Base-by-base conservation (phyloP, 495 filamentous ascomycete genomes). In the Tuber indicum region DNA sequence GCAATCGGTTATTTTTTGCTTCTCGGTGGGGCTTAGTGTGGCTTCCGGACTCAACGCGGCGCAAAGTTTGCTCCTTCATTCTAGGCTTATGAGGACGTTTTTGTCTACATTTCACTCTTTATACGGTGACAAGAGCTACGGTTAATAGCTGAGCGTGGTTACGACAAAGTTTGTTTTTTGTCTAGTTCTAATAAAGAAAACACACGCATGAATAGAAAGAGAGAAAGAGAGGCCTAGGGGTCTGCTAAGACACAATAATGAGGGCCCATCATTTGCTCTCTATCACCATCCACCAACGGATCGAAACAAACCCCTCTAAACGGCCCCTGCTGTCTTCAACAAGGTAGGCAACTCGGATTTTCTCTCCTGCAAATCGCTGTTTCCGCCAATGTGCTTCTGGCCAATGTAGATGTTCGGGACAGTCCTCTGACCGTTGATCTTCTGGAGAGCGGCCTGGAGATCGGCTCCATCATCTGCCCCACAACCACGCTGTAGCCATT, bases 401-500 rank as follows among this genome's bases (percentile, higher is more conserved):
- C 85, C 85, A 86, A 99, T 98, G 87, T 91, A 99, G 86, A 98
- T 92, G 86, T 97, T 98, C 74, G 96, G 96, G 12, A 99, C 96
- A 77, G 91, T 94, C 81, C 89, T 86, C 88, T 99, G 96, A 81
- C 86, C 85, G 66, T 90, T 92, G 79, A 98, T 90, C 81, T 96
- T 90, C 52, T 86, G 80, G 76, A 99, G 91, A 26, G 95, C 94
- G 76, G 87, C 85, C 86, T 99, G 96, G 84, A 99, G 90, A 10
- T 87, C 95, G 74, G 85, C 78, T 75, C 96, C 95, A 85, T 98
- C 94, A 72, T 90, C 91, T 92, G 76, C 44, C 26, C 36, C 19
- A 39, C 70, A 12, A 72, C 42, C 41, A n/a, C 71, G 16, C 7
- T 46, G 23, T 47, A 12, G 16, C 1, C 36, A 46, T n/a, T 43